Evolutionary conservation across 2,329 filamentous ascomycete genomes (phyloP), one percentile per base, ranked within the genome.

Genomic region (Fusarium chuoi): DNA sequence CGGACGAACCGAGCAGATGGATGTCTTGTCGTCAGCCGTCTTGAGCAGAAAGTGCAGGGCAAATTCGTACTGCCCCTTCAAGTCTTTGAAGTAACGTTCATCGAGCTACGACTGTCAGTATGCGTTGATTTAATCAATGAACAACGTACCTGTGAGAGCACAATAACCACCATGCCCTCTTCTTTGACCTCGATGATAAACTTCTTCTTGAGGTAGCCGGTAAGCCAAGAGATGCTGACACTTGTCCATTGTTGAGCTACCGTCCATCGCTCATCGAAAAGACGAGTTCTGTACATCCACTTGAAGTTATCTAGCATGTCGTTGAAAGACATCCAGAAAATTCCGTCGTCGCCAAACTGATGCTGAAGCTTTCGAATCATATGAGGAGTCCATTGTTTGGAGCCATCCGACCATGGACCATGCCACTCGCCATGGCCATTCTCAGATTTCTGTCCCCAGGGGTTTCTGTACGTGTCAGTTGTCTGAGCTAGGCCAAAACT

Each of bases 381-480:
- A 76, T 93, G 89, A 0, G 91, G 84, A 3, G 91, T 94, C 92
- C 92, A 94, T 78, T 94, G 89, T 73, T 91, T 89, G 10, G 90
- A 92, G 1, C 92, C 92, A 78, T 94, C 92, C 42, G 89, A 90
- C 92, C 92, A 94, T 9, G 90, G 87, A 20, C 92, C 92, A 61
- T 88, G 90, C 92, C 92, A 94, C 81, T 93, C 92, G 55, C 84
- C 83, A 5, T 81, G 58, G 14, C 83, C 83, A 26, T 71, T 75
- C n/a, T 75, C 72, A 15, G 75, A 68, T 36, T 87, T 88, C 68
- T 89, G 84, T 18, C 92, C 92, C 92, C 92, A 94, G 0, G 92
- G 92, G 75, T 94, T 94, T 48, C 91, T 81, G 8, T 9, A 42
- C 17, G 18, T 30, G 56, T 77, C 5, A 76, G 56, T 33, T 44